Conservation (phyloP, 2,329 filamentous ascomycete species). For the Trichoderma aggressivum region DNA sequence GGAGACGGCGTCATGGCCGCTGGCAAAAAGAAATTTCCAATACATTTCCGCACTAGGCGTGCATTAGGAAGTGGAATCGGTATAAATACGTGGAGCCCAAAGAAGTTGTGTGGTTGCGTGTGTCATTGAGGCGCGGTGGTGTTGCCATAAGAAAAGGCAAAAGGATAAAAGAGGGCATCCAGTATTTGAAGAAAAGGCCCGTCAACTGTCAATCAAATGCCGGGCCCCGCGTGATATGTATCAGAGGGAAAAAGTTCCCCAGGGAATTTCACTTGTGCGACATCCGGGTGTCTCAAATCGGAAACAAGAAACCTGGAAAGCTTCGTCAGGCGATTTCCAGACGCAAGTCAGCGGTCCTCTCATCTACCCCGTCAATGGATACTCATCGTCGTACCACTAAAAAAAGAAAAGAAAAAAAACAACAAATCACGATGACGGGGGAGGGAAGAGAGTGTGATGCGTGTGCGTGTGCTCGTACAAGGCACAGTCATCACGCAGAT, state of each 20-base stretch:
- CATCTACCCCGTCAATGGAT: not conserved
- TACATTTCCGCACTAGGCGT: slow-evolving; percentile 17
- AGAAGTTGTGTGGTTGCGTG: not conserved
- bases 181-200: not conserved
- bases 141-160: not conserved
- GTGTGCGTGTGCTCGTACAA: not conserved
- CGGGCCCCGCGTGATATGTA: not conserved
- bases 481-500: not conserved
- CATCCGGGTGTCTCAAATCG: slow-evolving; percentile 4
- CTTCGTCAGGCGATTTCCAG: slow-evolving; percentile 1
- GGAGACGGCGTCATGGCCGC: slow-evolving; percentile 2
- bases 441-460: not conserved
- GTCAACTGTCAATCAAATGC: not conserved
- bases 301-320: not conserved
- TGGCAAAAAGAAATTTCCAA: slow-evolving; percentile 15
- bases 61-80: slow-evolving; percentile 17
- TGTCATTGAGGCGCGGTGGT: not conserved
- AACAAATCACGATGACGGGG: not conserved
- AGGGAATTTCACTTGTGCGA: not conserved
- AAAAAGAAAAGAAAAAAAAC: not conserved
- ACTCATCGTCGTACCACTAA: not conserved
- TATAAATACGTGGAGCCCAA: not conserved
- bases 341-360: not conserved
- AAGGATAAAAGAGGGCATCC: not conserved
- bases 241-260: not conserved